Conservation (phyloP, 1,139 yeast genomes). For the Magnusiomyces ingens region DNA sequence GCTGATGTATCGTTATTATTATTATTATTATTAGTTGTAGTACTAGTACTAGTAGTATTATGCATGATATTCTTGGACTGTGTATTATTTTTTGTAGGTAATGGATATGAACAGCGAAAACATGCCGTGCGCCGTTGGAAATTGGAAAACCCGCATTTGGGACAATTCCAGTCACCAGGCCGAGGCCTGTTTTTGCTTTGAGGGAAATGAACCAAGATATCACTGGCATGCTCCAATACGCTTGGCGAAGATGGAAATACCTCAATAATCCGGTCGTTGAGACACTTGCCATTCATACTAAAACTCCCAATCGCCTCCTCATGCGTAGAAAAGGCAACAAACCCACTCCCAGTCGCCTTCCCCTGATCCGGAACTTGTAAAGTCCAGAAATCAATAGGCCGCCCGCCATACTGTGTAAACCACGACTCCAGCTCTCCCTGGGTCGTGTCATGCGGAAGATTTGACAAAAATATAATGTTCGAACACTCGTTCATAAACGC, state of each 20-base stretch:
- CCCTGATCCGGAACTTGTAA: conserved; percentile 52
- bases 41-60: neutral
- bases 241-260: conserved; percentile 78
- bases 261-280: conserved; percentile 70
- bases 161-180: conserved; percentile 98
- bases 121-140: conserved; percentile 94
- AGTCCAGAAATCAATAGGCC: conserved; percentile 89
- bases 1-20: neutral
- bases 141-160: conserved; percentile 90
- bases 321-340: conserved; percentile 77
- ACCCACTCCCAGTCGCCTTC: conserved; percentile 56
- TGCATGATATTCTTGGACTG: conserved; percentile 18
- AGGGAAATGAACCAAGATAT: conserved; percentile 76
- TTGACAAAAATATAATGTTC: conserved; percentile 68
- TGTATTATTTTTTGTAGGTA: conserved; percentile 50
- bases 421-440: conserved; percentile 87
- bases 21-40: conserved; percentile 2
- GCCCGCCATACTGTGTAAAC: conserved; percentile 81
- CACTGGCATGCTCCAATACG: conserved; percentile 76
- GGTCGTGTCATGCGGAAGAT: conserved; percentile 78
- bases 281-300: conserved; percentile 64
- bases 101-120: conserved; percentile 86
- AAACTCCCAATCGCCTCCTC: conserved; percentile 80
- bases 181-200: conserved; percentile 85
- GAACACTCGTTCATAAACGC: conserved; percentile 68